Evolutionary conservation across 73 alveolate genomes (phyloP).

Genomic region (Halteria grandinella): DNA sequence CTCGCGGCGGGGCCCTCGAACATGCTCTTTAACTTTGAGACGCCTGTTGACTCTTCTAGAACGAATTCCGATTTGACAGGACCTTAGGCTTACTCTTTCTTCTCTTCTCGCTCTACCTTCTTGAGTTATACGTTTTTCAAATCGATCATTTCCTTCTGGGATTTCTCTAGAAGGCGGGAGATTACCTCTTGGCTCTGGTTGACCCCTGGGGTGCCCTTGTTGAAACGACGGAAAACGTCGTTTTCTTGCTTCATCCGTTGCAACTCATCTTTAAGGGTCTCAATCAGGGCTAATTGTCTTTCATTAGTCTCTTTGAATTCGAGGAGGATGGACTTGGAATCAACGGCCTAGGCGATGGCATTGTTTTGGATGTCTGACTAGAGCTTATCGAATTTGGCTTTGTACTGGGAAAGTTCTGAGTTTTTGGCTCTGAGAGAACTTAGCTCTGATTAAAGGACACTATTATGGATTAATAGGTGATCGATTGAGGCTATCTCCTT

Average conservation of each 20-base stretch:
- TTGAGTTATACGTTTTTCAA: conserved; percentile 29
- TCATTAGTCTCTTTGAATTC: conserved; percentile 39
- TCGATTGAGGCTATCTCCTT: conserved; percentile 11
- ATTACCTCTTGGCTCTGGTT: not conserved
- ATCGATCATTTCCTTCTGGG: conserved; percentile 13
- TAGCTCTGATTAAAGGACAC: not conserved
- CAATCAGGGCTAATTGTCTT: conserved; percentile 14
- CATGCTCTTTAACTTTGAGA: not conserved
- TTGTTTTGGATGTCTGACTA: conserved; percentile 1
- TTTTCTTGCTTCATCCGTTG: conserved; percentile 39
- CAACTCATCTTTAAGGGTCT: conserved; percentile 9
- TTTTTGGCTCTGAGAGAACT: conserved; percentile 1
- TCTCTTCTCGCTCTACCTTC: not conserved
- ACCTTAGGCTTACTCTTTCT: not conserved
- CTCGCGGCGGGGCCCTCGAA: conserved; percentile 27
- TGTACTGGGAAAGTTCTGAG: conserved; percentile 10
- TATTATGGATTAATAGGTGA: conserved; percentile 13
- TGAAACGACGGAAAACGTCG: conserved; percentile 23
- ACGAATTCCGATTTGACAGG: conserved; percentile 10
- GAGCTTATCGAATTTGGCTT: conserved; percentile 23
- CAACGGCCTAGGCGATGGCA: not conserved
- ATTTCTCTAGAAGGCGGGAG: conserved; percentile 2
- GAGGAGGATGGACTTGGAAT: not conserved
- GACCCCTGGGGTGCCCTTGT: not conserved
- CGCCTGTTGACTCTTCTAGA: conserved; percentile 17